A percentile compares a stretch with the other conserved stretches of the same genome.
These are phyloP conservation scores for Tetrapisispora taiwanensis DNA, from an alignment of 805 yeast genomes.

Conservation along the genomic window DNA sequence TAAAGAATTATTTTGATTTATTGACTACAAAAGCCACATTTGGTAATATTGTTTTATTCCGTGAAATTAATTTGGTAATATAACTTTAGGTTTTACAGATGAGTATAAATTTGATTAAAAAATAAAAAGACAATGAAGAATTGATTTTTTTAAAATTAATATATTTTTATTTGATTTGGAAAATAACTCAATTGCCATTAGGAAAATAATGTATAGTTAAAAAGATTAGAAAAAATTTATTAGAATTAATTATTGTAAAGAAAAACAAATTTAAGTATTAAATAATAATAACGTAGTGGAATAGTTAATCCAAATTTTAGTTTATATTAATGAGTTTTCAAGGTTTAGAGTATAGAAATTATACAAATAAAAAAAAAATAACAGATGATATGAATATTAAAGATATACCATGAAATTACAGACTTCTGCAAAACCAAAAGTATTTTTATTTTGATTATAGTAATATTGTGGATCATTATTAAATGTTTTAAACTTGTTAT, in stretches of 20 bases:
- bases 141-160: neutral
- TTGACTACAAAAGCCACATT: neutral
- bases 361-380: neutral
- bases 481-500: too few relatives aligned
- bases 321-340: neutral
- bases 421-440: neutral
- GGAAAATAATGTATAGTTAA: neutral
- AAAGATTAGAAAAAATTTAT: slow-evolving; percentile 1
- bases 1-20: neutral
- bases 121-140: neutral
- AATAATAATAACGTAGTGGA: slow-evolving; percentile 2
- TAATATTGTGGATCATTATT: neutral
- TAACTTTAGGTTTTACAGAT: neutral
- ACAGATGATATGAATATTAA: neutral
- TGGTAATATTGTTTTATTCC: neutral
- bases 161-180: neutral
- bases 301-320: slow-evolving; percentile 1
- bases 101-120: neutral
- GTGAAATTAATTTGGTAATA: neutral
- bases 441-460: neutral
- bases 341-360: neutral
- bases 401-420: neutral
- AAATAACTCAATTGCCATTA: neutral
- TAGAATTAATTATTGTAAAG: slow-evolving; percentile 1
- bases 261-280: slow-evolving; percentile 1